These are phyloP conservation scores for Lactarius quietus DNA, from an alignment of 768 basidiomycete genomes.

Conservation along the genomic window DNA sequence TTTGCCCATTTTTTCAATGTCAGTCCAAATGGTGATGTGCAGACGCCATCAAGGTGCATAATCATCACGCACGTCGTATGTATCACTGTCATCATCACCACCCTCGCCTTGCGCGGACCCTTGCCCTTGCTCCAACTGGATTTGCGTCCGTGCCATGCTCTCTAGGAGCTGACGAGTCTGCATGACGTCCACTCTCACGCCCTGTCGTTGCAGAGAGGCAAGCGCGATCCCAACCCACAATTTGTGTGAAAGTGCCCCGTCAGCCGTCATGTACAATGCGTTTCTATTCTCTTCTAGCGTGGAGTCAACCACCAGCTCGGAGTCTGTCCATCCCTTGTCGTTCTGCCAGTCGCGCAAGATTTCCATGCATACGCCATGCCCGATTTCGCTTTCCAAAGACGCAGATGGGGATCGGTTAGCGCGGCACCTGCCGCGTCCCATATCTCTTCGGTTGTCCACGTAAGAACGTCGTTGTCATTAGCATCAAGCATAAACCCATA, in stretches of 20 bases:
- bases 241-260: slow-evolving; percentile 23
- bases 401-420: slow-evolving; percentile 4
- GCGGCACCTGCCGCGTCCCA: slow-evolving; percentile 28
- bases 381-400: slow-evolving; percentile 5
- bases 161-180: not conserved
- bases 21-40: slow-evolving; percentile 6
- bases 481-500: slow-evolving; percentile 76
- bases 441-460: slow-evolving; percentile 26
- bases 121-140: slow-evolving; percentile 16
- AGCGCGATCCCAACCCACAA: slow-evolving; percentile 23
- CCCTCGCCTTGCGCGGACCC: slow-evolving; percentile 1
- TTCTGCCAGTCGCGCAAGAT: slow-evolving; percentile 24
- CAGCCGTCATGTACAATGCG: slow-evolving; percentile 23
- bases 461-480: slow-evolving; percentile 63
- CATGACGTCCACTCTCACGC: not conserved
- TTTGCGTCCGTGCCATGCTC: slow-evolving; percentile 15
- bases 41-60: slow-evolving; percentile 1
- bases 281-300: slow-evolving; percentile 6
- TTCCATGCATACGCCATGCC: slow-evolving; percentile 18
- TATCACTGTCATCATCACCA: slow-evolving; percentile 2
- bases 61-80: slow-evolving; percentile 13
- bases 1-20: slow-evolving; percentile 12
- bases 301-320: slow-evolving; percentile 20
- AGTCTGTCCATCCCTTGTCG: slow-evolving; percentile 21
- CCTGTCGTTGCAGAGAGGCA: slow-evolving; percentile 8